A percentile compares a stretch with the other conserved stretches of the same genome.
phyloP scores from a whole-genome alignment of 805 yeast species.

The Candida nemodendra region DNA sequence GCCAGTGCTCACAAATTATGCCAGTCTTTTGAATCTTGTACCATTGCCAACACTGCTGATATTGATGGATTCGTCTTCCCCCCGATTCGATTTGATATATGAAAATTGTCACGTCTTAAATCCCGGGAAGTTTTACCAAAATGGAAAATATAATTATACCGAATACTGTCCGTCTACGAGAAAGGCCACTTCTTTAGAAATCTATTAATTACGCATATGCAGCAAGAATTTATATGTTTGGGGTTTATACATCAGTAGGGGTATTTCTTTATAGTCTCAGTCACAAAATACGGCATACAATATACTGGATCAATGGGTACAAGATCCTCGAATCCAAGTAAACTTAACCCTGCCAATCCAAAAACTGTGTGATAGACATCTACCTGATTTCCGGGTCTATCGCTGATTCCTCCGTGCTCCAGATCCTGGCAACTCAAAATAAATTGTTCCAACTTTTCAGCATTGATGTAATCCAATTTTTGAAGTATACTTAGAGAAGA shows the following conservation, averaged over 20 bases:
- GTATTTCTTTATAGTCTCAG: conserved; percentile 33
- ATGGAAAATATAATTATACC: conserved; percentile 58
- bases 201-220: conserved; percentile 28
- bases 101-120: conserved; percentile 81
- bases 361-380: conserved; percentile 93
- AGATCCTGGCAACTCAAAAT: conserved; percentile 77
- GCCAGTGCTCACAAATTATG: conserved; percentile 69
- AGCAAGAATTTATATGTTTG: background rate
- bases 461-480: conserved; percentile 76
- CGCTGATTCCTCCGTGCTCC: conserved; percentile 86
- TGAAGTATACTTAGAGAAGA: conserved; percentile 69
- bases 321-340: conserved; percentile 62
- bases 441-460: conserved; percentile 56
- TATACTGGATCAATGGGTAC: conserved; percentile 78
- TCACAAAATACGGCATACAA: conserved; percentile 67
- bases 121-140: conserved; percentile 54
- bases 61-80: conserved; percentile 69
- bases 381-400: conserved; percentile 84
- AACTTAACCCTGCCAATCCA: conserved; percentile 83
- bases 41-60: conserved; percentile 74
- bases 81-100: conserved; percentile 71
- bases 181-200: conserved; percentile 46
- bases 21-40: conserved; percentile 63
- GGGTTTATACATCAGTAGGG: conserved; percentile 18
- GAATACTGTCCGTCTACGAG: conserved; percentile 69